A percentile compares a stretch with the other conserved stretches of the same genome.
Evolutionary conservation across 2,329 filamentous ascomycete species (phyloP).

Genomic region (Stachybotrys chlorohalonatus): DNA sequence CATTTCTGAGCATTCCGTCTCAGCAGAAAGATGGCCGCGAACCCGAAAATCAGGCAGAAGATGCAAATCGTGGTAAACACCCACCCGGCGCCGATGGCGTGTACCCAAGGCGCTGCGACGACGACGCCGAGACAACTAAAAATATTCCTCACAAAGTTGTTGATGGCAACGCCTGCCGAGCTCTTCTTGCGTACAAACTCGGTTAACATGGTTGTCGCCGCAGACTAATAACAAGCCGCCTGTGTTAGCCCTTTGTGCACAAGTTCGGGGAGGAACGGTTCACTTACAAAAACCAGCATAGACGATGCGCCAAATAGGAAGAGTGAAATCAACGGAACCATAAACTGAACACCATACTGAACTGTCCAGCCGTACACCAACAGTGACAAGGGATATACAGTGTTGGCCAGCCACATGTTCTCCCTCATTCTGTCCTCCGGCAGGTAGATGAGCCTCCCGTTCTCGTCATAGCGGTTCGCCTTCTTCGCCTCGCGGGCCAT

Average conservation of each 20-base stretch:
- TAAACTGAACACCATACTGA: conserved; percentile 55
- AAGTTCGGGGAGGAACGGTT: not conserved
- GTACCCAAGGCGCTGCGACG: conserved; percentile 61
- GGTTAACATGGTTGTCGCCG: conserved; percentile 73
- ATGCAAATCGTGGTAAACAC: conserved; percentile 53
- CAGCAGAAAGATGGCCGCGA: conserved; percentile 51
- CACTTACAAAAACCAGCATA: conserved; percentile 66
- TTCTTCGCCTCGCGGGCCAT: conserved; percentile 69
- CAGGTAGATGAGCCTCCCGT: conserved; percentile 56
- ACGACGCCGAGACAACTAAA: conserved; percentile 64
- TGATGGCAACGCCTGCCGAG: conserved; percentile 66
- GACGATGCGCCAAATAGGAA: conserved; percentile 68
- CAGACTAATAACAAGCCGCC: conserved; percentile 24
- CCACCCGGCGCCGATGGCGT: conserved; percentile 66
- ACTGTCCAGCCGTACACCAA: conserved; percentile 73
- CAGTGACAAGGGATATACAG: conserved; percentile 60
- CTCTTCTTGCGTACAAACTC: conserved; percentile 70
- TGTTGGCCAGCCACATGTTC: conserved; percentile 68
- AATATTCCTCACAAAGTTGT: conserved; percentile 75
- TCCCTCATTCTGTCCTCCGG: conserved; percentile 79
- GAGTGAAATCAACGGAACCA: conserved; percentile 53
- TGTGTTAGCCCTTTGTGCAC: conserved; percentile 4
- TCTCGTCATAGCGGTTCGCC: conserved; percentile 57
- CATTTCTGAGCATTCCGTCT: conserved; percentile 51
- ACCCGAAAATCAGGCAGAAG: conserved; percentile 48